phyloP scores from a whole-genome alignment of 768 basidiomycete species.

The Lyophyllum atratum region DNA sequence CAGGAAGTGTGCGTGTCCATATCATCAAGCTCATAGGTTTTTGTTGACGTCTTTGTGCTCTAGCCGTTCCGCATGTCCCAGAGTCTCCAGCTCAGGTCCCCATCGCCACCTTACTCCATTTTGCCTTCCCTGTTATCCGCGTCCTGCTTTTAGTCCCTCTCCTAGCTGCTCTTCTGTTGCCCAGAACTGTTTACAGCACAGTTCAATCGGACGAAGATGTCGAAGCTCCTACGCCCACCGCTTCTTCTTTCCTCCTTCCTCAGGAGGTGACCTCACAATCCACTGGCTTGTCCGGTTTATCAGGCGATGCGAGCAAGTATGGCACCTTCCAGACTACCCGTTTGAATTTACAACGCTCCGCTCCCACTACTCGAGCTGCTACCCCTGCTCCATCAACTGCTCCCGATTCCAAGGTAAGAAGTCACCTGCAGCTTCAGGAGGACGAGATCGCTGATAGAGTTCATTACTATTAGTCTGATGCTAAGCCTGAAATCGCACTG shows the following conservation, averaged over 20 bases:
- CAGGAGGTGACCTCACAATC: slow-evolving; percentile 43
- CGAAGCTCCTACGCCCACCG: slow-evolving; percentile 41
- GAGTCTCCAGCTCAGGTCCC: slow-evolving; percentile 32
- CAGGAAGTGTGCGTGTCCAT: slow-evolving; percentile 29
- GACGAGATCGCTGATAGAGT: neutral
- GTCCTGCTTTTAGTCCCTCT: slow-evolving; percentile 63
- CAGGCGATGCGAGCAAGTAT: slow-evolving; percentile 59
- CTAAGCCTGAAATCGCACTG: slow-evolving; percentile 52
- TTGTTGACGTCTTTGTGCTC: slow-evolving; percentile 2
- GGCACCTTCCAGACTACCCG: slow-evolving; percentile 67
- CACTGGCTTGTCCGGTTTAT: slow-evolving; percentile 44
- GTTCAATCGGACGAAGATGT: slow-evolving; percentile 42
- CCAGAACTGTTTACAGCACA: slow-evolving; percentile 65
- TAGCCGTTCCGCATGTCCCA: slow-evolving; percentile 28
- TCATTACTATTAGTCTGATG: slow-evolving; percentile 30
- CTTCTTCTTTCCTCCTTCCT: slow-evolving; percentile 58
- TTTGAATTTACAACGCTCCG: slow-evolving; percentile 52
- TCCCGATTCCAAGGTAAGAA: slow-evolving; percentile 39
- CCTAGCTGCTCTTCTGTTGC: slow-evolving; percentile 60
- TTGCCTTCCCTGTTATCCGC: slow-evolving; percentile 63
- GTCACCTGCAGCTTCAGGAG: neutral
- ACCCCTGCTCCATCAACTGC: slow-evolving; percentile 46
- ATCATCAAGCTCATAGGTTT: slow-evolving; percentile 15
- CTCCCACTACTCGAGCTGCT: slow-evolving; percentile 54
- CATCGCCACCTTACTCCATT: slow-evolving; percentile 35